phyloP scores from a whole-genome alignment of 192 early-diverging fungal genomes.

The Diversispora epigaea region DNA sequence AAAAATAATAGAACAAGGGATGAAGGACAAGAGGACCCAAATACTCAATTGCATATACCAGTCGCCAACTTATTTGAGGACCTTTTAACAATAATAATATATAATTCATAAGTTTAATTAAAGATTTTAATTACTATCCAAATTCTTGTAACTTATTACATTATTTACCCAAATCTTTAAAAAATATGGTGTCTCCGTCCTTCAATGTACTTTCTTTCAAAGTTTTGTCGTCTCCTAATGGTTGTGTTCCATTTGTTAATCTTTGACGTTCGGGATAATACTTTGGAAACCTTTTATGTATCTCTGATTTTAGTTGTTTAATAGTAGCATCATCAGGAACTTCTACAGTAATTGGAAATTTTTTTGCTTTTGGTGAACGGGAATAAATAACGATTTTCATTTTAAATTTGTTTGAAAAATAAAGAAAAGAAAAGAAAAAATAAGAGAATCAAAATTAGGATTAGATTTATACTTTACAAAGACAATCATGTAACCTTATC shows the following conservation, averaged over 20 bases:
- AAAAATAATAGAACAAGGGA: slow-evolving; percentile 78
- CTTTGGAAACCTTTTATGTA: slow-evolving; percentile 64
- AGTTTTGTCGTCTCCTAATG: slow-evolving; percentile 48
- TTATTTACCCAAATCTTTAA: slow-evolving; percentile 66
- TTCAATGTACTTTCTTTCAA: slow-evolving; percentile 65
- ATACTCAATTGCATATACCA: slow-evolving; percentile 94
- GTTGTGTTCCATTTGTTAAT: slow-evolving; percentile 63
- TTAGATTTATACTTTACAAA: too few species aligned
- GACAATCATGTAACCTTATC: too few species aligned
- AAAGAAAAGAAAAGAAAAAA: neutral
- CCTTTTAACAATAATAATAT: slow-evolving; percentile 39
- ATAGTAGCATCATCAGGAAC: slow-evolving; percentile 61
- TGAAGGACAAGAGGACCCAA: slow-evolving; percentile 86
- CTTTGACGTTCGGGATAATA: slow-evolving; percentile 80
- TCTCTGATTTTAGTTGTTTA: slow-evolving; percentile 65
- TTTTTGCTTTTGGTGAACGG: slow-evolving; percentile 45
- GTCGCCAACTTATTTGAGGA: slow-evolving; percentile 91
- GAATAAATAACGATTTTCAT: slow-evolving; percentile 57
- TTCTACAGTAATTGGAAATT: slow-evolving; percentile 61
- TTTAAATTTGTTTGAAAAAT: neutral
- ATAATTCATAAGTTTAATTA: neutral
- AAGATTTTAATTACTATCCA: neutral
- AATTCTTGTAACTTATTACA: neutral
- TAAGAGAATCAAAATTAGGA: too few species aligned
- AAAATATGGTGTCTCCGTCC: slow-evolving; percentile 59